Evolutionary conservation across 2,329 filamentous ascomycete species (phyloP).

Genomic region (Paracoccidioides brasiliensis): DNA sequence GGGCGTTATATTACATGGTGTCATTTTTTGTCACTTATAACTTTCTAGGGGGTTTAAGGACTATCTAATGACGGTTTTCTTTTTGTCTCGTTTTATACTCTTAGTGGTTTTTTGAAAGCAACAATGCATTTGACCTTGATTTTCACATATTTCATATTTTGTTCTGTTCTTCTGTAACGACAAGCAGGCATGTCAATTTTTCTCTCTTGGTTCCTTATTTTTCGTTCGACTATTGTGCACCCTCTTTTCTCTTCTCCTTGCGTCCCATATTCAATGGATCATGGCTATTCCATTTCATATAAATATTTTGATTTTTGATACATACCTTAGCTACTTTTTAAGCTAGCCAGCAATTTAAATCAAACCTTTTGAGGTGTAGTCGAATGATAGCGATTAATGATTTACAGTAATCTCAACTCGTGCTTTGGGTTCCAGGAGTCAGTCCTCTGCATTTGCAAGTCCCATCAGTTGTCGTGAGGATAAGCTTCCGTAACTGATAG

Average conservation of each 20-base stretch:
- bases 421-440: too few relatives aligned
- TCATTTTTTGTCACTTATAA: not conserved
- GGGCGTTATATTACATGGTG: conserved; percentile 1
- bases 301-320: too few relatives aligned
- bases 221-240: not conserved
- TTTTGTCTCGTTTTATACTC: not conserved
- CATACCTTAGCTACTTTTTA: too few relatives aligned
- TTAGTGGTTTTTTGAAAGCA: not conserved
- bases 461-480: too few relatives aligned
- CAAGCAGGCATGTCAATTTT: not conserved
- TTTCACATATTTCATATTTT: conserved; percentile 15
- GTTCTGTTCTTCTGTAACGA: conserved; percentile 5
- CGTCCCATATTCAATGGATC: not conserved
- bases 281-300: too few relatives aligned
- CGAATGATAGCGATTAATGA: too few relatives aligned
- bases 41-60: not conserved
- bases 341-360: too few relatives aligned
- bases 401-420: too few relatives aligned
- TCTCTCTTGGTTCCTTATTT: not conserved
- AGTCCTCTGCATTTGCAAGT: too few relatives aligned
- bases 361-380: too few relatives aligned
- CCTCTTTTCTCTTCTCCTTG: not conserved
- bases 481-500: too few relatives aligned
- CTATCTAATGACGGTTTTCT: too few relatives aligned
- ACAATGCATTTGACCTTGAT: not conserved